Evolutionary conservation across 2,329 filamentous ascomycete species (phyloP), one percentile per base, ranked within the genome.

Genomic region (Beauveria brongniartii): DNA sequence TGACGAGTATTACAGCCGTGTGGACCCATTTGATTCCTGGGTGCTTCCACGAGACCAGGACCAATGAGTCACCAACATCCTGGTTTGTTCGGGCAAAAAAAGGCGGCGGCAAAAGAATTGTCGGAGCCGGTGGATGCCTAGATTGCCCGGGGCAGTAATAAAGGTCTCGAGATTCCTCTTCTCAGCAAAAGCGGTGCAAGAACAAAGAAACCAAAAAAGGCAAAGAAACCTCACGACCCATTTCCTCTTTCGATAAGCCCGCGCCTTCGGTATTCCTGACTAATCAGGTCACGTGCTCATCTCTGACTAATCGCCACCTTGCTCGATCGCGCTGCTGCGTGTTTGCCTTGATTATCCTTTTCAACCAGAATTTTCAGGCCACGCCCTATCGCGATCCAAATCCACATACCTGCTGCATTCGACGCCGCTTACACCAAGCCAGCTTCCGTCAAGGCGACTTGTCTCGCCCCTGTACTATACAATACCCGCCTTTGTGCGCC

Each of bases 321-420:
- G 7, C 30, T n/a, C n/a, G 10, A 41, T 58, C 55, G 28, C 50
- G 56, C 59, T n/a, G 2, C 34, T 48, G 61, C 57, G 24, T 57
- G 47, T 57, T 53, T 61, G 60, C 60, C 59, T 61, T 50, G 46
- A 26, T 56, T 61, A n/a, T 51, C 61, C 51, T 61, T 70, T 70
- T 67, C 68, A 65, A 71, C 71, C 71, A 67, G 68, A 72, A 65
- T 72, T 71, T 71, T 73, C 71, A 73, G 71, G 70, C 70, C 63
- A 67, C 67, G 40, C 52, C 34, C 52, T 48, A 41, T 63, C 57
- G 61, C 61, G 61, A 63, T 56, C 20, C 55, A 30, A 55, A 61
- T 63, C 61, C 61, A 55, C 55, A 57, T 53, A 57, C 58, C 51
- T 30, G 22, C 16, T 55, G 30, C 44, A 37, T 16, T 59, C 30